phyloP scores from a whole-genome alignment of 2,329 filamentous ascomycete species.

The Cercospora brassicicola region DNA sequence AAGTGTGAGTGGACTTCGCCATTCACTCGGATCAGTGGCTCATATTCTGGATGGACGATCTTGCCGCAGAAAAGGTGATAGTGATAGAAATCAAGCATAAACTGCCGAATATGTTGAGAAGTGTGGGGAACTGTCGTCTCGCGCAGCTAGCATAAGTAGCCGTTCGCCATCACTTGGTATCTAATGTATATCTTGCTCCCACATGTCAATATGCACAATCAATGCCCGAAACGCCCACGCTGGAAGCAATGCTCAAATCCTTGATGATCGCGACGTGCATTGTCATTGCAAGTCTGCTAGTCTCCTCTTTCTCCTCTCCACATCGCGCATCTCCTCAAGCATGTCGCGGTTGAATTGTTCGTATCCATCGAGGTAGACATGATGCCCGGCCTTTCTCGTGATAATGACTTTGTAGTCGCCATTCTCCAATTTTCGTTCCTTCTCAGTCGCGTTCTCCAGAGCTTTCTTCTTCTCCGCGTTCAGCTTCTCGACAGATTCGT shows the following conservation, averaged over 20 bases:
- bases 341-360: slow-evolving; percentile 69
- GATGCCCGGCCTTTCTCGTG: slow-evolving; percentile 70
- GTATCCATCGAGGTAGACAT: slow-evolving; percentile 69
- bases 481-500: slow-evolving; percentile 75
- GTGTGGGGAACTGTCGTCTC: not conserved
- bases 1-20: not conserved
- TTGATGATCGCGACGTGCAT: not conserved
- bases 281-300: slow-evolving; percentile 13
- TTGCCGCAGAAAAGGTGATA: not conserved
- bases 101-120: not conserved
- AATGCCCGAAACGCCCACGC: not conserved
- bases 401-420: slow-evolving; percentile 81
- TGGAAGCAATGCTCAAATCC: not conserved
- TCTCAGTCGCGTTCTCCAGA: slow-evolving; percentile 63
- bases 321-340: slow-evolving; percentile 65
- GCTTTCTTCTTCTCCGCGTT: slow-evolving; percentile 64
- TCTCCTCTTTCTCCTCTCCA: slow-evolving; percentile 46
- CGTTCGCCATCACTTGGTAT: not conserved
- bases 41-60: not conserved
- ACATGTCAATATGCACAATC: not conserved
- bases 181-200: not conserved
- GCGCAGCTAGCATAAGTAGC: too few relatives aligned
- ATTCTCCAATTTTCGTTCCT: slow-evolving; percentile 68
- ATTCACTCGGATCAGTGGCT: too few relatives aligned
- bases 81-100: not conserved